Evolutionary conservation across 352 stramenopile species (phyloP), one percentile per base, ranked within the genome.

Genomic region (Blastocystis sp.): DNA sequence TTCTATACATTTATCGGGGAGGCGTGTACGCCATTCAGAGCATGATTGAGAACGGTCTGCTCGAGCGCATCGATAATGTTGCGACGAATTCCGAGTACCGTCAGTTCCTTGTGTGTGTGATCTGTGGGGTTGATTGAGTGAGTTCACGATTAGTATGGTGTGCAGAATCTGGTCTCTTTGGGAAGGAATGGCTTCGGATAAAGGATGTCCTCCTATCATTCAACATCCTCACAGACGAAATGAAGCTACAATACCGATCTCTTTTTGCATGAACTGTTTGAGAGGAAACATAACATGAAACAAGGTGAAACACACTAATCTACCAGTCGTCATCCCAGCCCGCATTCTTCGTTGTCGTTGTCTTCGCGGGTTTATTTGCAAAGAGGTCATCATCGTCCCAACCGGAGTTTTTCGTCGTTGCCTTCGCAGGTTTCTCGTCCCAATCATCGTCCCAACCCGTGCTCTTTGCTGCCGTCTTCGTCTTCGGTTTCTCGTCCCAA

Each of bases 261-360:
- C 69, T 81, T 18, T 81, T 81, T 42, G 29, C 34, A 44, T 81
- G 18, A 21, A 21, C 24, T 81, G 48, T 81, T 81, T 81, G 14
- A 32, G 61, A 24, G 36, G 44, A 81, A 81, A 81, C 49, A 81
- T 36, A 46, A 9, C 24, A 78, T 36, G 32, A 3, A 57, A n/a
- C n/a, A n/a, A n/a, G n/a, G n/a, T n/a, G n/a, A 57, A 38, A 24
- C 18, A 78, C 65, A 57, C 69, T 61, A 63, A 65, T 64, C 48
- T 63, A 29, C 69, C 65, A 78, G 53, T 81, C 69, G 32, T 59
- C 51, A 29, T 38, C 56, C 75, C 75, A 85, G 4, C 72, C 72
- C 1, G 18, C 34, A 16, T 49, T 67, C 16, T 48, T 49, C 75
- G 71, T 85, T 32, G 69, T 1, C 3, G 24, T 46, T 21, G 16